Conservation (phyloP, 2,329 filamentous ascomycete species). For the Aspergillus intermedius region DNA sequence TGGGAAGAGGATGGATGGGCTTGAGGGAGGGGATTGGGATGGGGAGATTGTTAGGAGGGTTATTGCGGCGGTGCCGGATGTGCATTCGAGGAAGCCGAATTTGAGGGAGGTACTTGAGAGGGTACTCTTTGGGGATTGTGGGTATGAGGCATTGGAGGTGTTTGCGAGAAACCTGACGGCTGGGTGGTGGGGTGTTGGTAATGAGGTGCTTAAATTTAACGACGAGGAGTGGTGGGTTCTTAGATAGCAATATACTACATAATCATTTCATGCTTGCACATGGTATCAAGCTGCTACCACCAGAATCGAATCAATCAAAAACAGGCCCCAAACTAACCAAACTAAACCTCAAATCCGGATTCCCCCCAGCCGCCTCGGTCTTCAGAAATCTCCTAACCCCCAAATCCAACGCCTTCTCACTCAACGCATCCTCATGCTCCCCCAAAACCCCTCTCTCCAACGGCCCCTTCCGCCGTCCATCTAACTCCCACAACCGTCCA, state of each 20-base stretch:
- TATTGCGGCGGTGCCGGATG: conserved; percentile 54
- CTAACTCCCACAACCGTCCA: conserved; percentile 72
- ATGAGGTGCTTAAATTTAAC: conserved; percentile 58
- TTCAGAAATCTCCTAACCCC: conserved; percentile 59
- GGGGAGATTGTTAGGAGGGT: conserved; percentile 40
- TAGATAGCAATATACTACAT: not conserved
- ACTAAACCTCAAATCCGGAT: conserved; percentile 55
- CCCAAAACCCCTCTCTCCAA: conserved; percentile 59
- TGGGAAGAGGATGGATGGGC: conserved; percentile 20
- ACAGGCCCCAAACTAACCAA: conserved; percentile 54
- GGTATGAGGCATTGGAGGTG: conserved; percentile 51
- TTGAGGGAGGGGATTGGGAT: conserved; percentile 11
- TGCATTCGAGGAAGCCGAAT: conserved; percentile 61
- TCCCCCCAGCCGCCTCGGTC: conserved; percentile 51
- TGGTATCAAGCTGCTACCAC: not conserved
- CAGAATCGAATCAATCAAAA: conserved; percentile 38
- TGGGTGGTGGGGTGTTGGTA: conserved; percentile 57
- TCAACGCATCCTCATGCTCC: conserved; percentile 63
- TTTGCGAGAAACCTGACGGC: conserved; percentile 55
- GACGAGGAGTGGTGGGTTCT: conserved; percentile 46
- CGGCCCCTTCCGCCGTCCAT: conserved; percentile 67
- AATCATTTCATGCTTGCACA: not conserved
- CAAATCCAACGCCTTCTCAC: conserved; percentile 65
- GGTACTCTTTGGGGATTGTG: conserved; percentile 31
- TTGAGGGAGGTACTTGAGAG: conserved; percentile 50